These are phyloP conservation scores for Aegilops sharonensis DNA, from an alignment of 176 grass and related monocot genomes.

Conservation along the genomic window DNA sequence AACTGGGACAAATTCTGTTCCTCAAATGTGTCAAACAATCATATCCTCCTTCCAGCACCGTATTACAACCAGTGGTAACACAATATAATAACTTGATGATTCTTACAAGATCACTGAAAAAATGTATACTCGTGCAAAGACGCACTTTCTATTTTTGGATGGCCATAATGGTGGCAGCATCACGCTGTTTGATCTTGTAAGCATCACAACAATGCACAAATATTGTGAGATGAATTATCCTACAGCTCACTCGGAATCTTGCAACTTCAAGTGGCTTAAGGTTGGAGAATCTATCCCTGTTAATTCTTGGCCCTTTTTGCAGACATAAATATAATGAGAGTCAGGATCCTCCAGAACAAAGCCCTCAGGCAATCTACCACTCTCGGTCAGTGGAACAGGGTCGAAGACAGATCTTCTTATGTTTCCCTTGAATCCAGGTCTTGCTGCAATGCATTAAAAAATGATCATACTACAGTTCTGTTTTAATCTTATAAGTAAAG, in stretches of 20 bases:
- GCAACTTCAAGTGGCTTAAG: conserved; percentile 8
- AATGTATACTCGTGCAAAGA: conserved; percentile 23
- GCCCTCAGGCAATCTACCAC: conserved; percentile 56
- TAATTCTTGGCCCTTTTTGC: conserved; percentile 57
- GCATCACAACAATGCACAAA: conserved; percentile 30
- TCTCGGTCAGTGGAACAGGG: conserved; percentile 76
- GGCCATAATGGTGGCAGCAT: conserved; percentile 50
- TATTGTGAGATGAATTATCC: conserved; percentile 24
- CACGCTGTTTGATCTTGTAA: conserved; percentile 26
- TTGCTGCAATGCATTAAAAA: conserved; percentile 65
- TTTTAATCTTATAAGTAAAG: background rate
- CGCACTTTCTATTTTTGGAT: conserved; percentile 32
- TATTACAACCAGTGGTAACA: conserved; percentile 12
- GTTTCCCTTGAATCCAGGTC: conserved; percentile 63
- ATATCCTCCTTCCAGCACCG: background rate
- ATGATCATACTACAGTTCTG: background rate
- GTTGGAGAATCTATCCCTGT: conserved; percentile 31
- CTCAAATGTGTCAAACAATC: conserved; percentile 19
- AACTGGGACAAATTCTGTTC: conserved; percentile 22
- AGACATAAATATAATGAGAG: conserved; percentile 93
- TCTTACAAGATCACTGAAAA: conserved; percentile 32
- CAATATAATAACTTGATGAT: conserved; percentile 16
- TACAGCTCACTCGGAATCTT: conserved; percentile 32
- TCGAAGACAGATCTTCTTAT: conserved; percentile 64
- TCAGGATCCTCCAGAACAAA: conserved; percentile 92